Base-by-base conservation (phyloP, 306 rosid genomes). In the Abrus pulchellus region DNA sequence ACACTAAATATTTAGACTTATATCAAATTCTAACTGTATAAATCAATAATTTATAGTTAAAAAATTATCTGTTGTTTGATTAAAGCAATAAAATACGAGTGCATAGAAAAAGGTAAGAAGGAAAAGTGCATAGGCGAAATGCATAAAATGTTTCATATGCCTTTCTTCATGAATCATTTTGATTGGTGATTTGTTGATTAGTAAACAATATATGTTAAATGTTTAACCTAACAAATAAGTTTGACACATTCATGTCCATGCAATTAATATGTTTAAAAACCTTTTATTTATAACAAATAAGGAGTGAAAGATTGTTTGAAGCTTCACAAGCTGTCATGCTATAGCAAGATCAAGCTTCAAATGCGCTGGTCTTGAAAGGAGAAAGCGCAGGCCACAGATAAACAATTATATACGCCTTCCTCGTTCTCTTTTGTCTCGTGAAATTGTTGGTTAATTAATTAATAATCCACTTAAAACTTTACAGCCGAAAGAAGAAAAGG, bases 401-500 rank as follows among this genome's bases (percentile, higher is more conserved):
- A 74, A 48, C 28, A 84, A 20, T 59, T 74, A 14, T 28, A 56
- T 79, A 56, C 59, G 60, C 40, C 59, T 3, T n/a, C 29, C 1
- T 52, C 28, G 8, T 14, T 67, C 56, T 50, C 20, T 74, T 54
- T 45, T 30, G 66, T 72, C 59, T 65, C 12, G 28, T 40, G 50
- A 75, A 48, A 64, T 65, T 56, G 38, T 75, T 52, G 32, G 49
- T 56, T 36, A 43, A 43, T 43, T 79, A 36, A 49, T 66, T 72
- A 69, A 68, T 76, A 34, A 69, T 61, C 27, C 71, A 62, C 83
- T 84, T 80, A 63, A 76, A 55, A 80, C 85, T 86, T 83, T 83
- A 62, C 72, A 80, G 91, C 94, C 94, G 92, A 90, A 90, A 90
- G 91, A 82, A 68, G 89, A 77, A 85, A 84, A 77, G 83, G 79